phyloP scores from a whole-genome alignment of 1,139 yeast species.

The Yamadazyma diospyri region DNA sequence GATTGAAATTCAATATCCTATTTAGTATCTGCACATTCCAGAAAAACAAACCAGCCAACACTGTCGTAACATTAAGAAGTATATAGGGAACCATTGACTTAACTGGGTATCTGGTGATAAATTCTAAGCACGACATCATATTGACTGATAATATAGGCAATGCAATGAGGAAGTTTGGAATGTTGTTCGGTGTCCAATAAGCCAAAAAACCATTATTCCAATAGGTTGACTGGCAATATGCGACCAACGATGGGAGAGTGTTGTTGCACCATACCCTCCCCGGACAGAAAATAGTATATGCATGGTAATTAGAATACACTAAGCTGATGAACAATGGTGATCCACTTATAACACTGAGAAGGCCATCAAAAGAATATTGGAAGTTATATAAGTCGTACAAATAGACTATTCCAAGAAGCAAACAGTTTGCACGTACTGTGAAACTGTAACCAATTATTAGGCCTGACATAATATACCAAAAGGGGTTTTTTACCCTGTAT shows the following conservation, averaged over 20 bases:
- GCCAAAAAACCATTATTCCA: constrained; percentile 82
- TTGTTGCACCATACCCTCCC: constrained; percentile 74
- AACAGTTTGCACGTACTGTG: constrained; percentile 70
- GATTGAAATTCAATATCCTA: constrained; percentile 73
- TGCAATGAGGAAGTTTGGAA: constrained; percentile 83
- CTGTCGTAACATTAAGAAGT: constrained; percentile 36
- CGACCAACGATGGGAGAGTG: constrained; percentile 57
- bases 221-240: constrained; percentile 74
- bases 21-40: constrained; percentile 89
- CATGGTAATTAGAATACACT: constrained; percentile 44
- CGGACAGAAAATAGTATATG: constrained; percentile 64
- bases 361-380: constrained; percentile 1
- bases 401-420: constrained; percentile 68
- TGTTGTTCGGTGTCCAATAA: constrained; percentile 78
- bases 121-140: constrained; percentile 23
- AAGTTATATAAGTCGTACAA: constrained; percentile 50
- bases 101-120: constrained; percentile 34
- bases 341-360: constrained; percentile 47
- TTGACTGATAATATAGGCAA: constrained; percentile 56
- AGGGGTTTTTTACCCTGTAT: constrained; percentile 12
- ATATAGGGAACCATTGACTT: constrained; percentile 29
- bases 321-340: constrained; percentile 46
- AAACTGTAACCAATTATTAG: constrained; percentile 54
- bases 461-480: constrained; percentile 52
- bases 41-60: constrained; percentile 51